Conservation (phyloP, 805 yeast species). For the Diddensiella santjacobensis region DNA sequence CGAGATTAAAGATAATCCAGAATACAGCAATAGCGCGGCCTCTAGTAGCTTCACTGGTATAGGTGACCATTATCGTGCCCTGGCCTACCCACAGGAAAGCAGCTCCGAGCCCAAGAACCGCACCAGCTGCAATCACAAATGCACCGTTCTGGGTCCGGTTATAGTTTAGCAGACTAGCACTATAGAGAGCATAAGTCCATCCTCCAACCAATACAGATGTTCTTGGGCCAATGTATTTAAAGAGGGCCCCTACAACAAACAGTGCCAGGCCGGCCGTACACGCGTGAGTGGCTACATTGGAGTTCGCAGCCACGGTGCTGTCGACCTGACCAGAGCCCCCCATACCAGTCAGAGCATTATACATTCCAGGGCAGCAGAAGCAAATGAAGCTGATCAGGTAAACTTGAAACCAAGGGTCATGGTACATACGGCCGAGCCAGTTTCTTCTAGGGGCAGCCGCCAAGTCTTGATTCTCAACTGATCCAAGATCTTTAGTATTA, state of each 20-base stretch:
- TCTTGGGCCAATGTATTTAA: conserved; percentile 28
- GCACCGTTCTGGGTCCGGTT: conserved; percentile 46
- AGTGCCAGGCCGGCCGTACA: conserved; percentile 27
- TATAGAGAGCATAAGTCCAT: conserved; percentile 49
- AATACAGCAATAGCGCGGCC: conserved; percentile 51
- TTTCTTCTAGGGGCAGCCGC: conserved; percentile 1
- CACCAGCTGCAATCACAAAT: conserved; percentile 49
- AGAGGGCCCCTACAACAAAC: conserved; percentile 29
- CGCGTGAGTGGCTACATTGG: conserved; percentile 27
- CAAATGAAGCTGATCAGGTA: conserved; percentile 44
- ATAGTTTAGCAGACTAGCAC: conserved; percentile 48
- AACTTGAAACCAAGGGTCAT: conserved; percentile 35
- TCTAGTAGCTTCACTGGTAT: conserved; percentile 49
- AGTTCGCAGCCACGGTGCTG: conserved; percentile 26
- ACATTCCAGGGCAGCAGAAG: conserved; percentile 51
- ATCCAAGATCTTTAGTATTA: no score
- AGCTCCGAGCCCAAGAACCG: conserved; percentile 54
- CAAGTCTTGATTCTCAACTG: not conserved
- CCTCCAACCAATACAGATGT: conserved; percentile 47
- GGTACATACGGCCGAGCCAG: not conserved
- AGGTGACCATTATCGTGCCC: conserved; percentile 49
- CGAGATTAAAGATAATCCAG: conserved; percentile 59
- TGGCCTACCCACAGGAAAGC: conserved; percentile 56
- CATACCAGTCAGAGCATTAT: conserved; percentile 48
- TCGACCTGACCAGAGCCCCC: conserved; percentile 43